Conservation (phyloP, 2,329 filamentous ascomycete species). For the Fusarium bulbicola region DNA sequence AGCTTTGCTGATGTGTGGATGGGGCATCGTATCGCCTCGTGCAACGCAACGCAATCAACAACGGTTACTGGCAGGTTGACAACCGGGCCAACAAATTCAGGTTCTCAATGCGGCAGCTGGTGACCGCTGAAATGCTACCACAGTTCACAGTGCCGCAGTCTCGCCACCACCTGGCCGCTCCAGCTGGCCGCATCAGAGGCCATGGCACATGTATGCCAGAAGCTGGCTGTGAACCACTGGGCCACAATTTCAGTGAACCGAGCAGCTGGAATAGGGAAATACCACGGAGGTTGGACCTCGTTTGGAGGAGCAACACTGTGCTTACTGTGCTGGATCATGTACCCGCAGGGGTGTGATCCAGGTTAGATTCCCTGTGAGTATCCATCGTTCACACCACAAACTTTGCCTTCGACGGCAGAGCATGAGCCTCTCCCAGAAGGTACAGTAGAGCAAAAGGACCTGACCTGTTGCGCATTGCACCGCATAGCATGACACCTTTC, state of each 20-base stretch:
- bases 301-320: constrained; percentile 23
- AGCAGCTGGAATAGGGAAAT: constrained; percentile 34
- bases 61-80: constrained; percentile 5
- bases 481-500: constrained; percentile 30
- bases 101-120: constrained; percentile 23
- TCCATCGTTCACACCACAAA: constrained; percentile 20
- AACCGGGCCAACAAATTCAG: constrained; percentile 6
- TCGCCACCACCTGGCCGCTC: constrained; percentile 19
- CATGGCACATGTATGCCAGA: neutral
- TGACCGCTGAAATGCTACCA: constrained; percentile 14
- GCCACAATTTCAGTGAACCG: constrained; percentile 20
- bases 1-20: constrained; percentile 5
- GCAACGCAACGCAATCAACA: constrained; percentile 14
- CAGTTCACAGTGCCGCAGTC: constrained; percentile 16
- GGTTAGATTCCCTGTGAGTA: constrained; percentile 33
- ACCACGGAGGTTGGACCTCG: constrained; percentile 32
- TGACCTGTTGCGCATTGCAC: constrained; percentile 2
- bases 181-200: constrained; percentile 9
- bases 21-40: constrained; percentile 14
- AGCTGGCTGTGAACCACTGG: neutral
- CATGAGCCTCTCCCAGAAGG: neutral
- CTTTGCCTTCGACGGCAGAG: constrained; percentile 11
- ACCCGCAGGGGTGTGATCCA: constrained; percentile 21
- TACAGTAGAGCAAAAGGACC: constrained; percentile 26
- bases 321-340: constrained; percentile 21